These are phyloP conservation scores for Yamadazyma insecticola DNA, from an alignment of 805 yeast genomes.

Conservation along the genomic window DNA sequence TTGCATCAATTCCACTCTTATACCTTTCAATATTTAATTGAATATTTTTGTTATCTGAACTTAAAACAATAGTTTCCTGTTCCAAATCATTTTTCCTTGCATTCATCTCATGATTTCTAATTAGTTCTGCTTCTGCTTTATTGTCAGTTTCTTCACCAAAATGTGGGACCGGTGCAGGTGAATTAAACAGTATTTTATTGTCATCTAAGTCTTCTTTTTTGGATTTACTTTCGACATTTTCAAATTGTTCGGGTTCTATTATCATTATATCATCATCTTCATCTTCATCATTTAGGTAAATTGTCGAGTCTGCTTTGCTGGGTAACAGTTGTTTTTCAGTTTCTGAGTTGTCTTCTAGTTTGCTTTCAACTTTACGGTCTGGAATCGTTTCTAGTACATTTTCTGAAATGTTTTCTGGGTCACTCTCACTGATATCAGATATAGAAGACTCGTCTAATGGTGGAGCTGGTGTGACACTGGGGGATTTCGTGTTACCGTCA, in stretches of 20 bases:
- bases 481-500: too few species aligned
- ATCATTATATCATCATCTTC: constrained; percentile 25
- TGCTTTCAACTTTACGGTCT: too few species aligned
- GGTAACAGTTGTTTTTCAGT: too few species aligned
- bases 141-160: constrained; percentile 4
- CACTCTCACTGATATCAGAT: too few species aligned
- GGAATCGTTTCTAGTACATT: too few species aligned
- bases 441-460: too few species aligned
- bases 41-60: neutral
- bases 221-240: constrained; percentile 17
- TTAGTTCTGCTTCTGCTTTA: neutral
- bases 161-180: constrained; percentile 28
- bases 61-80: too few species aligned
- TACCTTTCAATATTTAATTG: neutral
- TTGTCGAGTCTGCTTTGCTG: too few species aligned
- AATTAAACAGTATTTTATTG: constrained; percentile 10
- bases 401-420: too few species aligned
- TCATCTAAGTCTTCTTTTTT: neutral
- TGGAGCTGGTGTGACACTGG: too few species aligned
- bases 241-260: constrained; percentile 19
- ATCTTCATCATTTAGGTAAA: constrained; percentile 2
- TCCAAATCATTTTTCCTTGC: neutral
- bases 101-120: neutral
- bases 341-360: too few species aligned
- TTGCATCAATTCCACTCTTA: neutral